Evolutionary conservation across 129 eudicot genomes (phyloP).

Genomic region (Heracleum sosnowskyi): DNA sequence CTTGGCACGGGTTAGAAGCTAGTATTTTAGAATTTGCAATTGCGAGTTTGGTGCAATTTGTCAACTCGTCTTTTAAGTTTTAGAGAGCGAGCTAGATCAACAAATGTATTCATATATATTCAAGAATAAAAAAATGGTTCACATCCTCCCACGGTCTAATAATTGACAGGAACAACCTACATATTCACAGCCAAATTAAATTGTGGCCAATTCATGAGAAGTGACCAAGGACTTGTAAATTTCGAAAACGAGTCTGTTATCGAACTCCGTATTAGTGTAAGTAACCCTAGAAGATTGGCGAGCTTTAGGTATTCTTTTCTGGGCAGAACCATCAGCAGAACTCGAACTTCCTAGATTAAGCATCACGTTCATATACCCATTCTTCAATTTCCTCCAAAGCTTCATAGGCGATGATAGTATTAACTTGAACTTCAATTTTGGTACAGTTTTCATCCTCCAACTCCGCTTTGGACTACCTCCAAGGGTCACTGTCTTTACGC

Average conservation of each 20-base stretch:
- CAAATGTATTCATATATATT: no score
- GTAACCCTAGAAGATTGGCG: conserved; percentile 13
- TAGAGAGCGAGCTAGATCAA: no score
- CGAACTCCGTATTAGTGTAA: conserved; percentile 36
- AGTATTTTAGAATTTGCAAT: no score
- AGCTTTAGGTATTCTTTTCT: conserved; percentile 28
- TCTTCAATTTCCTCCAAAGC: conserved; percentile 46
- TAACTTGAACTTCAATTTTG: conserved; percentile 20
- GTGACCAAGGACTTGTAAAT: conserved; percentile 47
- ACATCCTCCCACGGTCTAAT: not conserved
- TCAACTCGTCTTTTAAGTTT: no score
- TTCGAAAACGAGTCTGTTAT: conserved; percentile 50
- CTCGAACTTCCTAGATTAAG: conserved; percentile 19
- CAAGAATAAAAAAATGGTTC: not conserved
- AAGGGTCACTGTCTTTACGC: conserved; percentile 18
- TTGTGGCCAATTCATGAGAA: conserved; percentile 41
- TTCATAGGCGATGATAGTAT: conserved; percentile 26
- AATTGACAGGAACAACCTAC: not conserved
- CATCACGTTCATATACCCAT: conserved; percentile 52
- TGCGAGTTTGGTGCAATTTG: no score
- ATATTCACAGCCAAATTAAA: not conserved
- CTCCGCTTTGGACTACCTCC: conserved; percentile 23
- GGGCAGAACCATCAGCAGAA: conserved; percentile 12
- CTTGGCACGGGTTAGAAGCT: no score
- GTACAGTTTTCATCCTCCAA: conserved; percentile 40